Conservation (phyloP, 2,329 filamentous ascomycete species). For the Remersonia thermophila region DNA sequence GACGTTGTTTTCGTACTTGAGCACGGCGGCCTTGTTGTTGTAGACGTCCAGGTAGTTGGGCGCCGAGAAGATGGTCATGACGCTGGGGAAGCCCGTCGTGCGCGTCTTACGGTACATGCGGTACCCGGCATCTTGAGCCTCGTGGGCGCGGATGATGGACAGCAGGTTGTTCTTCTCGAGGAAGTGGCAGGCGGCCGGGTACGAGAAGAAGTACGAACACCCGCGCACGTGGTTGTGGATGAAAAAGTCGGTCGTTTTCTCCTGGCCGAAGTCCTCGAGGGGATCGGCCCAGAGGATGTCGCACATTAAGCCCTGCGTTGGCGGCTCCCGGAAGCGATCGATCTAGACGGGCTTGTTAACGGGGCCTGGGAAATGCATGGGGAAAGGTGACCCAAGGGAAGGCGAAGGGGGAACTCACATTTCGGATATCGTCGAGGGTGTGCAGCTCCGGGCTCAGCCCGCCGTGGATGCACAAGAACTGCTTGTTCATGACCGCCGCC, state of each 20-base stretch:
- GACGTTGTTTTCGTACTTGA: slow-evolving; percentile 99
- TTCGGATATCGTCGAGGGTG: slow-evolving; percentile 87
- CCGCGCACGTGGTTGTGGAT: slow-evolving; percentile 96
- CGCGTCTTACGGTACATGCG: slow-evolving; percentile 98
- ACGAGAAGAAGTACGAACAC: slow-evolving; percentile 99
- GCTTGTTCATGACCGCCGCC: slow-evolving; percentile 99
- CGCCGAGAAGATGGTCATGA: slow-evolving; percentile 99
- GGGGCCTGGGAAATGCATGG: too few relatives aligned
- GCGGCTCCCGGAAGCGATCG: slow-evolving; percentile 93
- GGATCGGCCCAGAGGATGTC: slow-evolving; percentile 98
- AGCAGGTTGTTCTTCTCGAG: slow-evolving; percentile 97
- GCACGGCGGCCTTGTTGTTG: slow-evolving; percentile 97
- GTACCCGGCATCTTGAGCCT: slow-evolving; percentile 96
- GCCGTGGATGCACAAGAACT: slow-evolving; percentile 96
- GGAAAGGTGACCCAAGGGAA: too few relatives aligned
- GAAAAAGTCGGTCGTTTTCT: slow-evolving; percentile 96
- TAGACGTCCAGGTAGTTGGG: slow-evolving; percentile 98
- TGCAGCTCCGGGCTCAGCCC: slow-evolving; percentile 92
- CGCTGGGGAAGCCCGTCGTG: slow-evolving; percentile 94
- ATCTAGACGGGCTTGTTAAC: slow-evolving; percentile 44
- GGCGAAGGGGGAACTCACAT: slow-evolving; percentile 39
- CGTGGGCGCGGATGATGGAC: slow-evolving; percentile 93
- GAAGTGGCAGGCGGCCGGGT: slow-evolving; percentile 92
- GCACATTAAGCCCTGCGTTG: slow-evolving; percentile 96
- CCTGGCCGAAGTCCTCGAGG: slow-evolving; percentile 94